Base-by-base conservation (phyloP, 192 early-diverging fungal genomes). In the Entomortierella beljakovae region DNA sequence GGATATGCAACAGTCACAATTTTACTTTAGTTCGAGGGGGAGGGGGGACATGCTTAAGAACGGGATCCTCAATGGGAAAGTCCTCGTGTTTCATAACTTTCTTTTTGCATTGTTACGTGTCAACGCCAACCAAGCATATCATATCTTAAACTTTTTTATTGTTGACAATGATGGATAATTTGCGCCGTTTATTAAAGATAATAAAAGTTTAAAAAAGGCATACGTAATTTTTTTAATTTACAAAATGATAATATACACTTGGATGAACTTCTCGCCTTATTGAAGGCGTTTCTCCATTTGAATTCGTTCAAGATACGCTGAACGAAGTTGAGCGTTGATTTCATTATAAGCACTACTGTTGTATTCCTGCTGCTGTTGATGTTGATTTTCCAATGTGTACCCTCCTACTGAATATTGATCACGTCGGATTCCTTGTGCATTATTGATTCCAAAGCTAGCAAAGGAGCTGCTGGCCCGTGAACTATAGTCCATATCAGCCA, bases 251-350 rank as follows among this genome's bases (percentile, higher is more conserved):
- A 28, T 56, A 9, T 56, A 56, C 54, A 56, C 10, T 16, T 6
- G 28, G 20, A n/a, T 15, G 15, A 56, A 1, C 54, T 26, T 3
- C 8, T 29, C 11, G 22, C n/a, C 33, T 72, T 34, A 64, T 48
- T 49, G 55, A 23, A 52, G 58, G 25, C 73, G 59, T 42, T 68
- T 50, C 15, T 68, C 73, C 52, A 68, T 61, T 25, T 75, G 57
- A 4, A 32, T 15, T 7, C 67, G 64, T n/a, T 65, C 57, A 25
- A 74, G 42, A 37, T 62, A 74, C 10, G 75, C 75, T 4, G 75
- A 55, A 25, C 75, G 67, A n/a, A 79, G 75, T 32, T 79, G 67
- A 1, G 75, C 67, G 37, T 79, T 79, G 40, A 79, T 79, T 18
- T 69, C 43, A 16, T 70, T 61, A 35, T 79, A 79, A 6, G 42